Evolutionary conservation across 2,329 filamentous ascomycete species (phyloP).

Genomic region (Calonectria leucothoes): DNA sequence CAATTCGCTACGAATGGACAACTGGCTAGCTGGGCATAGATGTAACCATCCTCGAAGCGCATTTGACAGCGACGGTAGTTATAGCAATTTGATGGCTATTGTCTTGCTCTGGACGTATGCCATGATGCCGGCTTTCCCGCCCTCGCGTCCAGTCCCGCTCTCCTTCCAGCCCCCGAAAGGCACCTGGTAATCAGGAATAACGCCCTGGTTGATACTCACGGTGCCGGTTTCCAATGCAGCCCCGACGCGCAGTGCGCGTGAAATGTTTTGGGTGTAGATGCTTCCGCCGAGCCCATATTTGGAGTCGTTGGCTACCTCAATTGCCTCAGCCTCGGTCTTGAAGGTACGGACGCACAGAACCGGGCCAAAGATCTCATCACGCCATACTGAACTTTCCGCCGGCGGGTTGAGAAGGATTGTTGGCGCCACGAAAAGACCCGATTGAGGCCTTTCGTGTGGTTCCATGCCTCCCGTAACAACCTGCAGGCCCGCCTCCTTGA

Average conservation of each 20-base stretch:
- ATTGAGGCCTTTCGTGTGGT: background rate
- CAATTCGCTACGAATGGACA: background rate
- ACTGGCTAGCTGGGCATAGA: background rate
- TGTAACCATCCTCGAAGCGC: too few relatives aligned
- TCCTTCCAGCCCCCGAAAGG: constrained; percentile 26
- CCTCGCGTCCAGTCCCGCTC: constrained; percentile 25
- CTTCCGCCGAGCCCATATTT: constrained; percentile 25
- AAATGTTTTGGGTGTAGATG: constrained; percentile 65
- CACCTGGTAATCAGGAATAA: constrained; percentile 14
- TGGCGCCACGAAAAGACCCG: background rate
- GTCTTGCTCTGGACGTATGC: constrained; percentile 24
- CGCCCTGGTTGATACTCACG: constrained; percentile 64
- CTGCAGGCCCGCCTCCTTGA: background rate
- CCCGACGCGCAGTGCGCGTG: constrained; percentile 62
- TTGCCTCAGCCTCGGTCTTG: constrained; percentile 26
- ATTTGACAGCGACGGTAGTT: too few relatives aligned
- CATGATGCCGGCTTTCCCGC: constrained; percentile 16
- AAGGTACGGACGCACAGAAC: constrained; percentile 30
- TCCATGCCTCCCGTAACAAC: background rate
- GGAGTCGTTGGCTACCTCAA: constrained; percentile 16
- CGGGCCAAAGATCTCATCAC: constrained; percentile 30
- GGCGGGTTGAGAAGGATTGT: background rate
- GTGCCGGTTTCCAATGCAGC: constrained; percentile 63
- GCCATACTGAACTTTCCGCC: background rate
- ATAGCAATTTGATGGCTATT: constrained; percentile 7